These are phyloP conservation scores for Chlorella sp. DNA, from an alignment of 139 green algal genomes.

Conservation along the genomic window DNA sequence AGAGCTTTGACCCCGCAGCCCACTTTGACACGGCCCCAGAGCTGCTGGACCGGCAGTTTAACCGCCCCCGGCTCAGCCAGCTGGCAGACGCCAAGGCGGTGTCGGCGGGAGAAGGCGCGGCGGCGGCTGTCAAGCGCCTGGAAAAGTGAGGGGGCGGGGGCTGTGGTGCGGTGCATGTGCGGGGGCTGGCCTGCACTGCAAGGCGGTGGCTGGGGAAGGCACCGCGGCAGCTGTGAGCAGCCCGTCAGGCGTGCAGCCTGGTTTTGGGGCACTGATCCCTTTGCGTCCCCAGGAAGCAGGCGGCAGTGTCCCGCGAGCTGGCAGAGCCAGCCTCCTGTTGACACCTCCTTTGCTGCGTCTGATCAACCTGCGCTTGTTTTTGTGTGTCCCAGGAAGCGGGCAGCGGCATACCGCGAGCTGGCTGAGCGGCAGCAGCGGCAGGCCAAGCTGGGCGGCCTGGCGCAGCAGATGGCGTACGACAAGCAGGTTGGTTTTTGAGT, in stretches of 20 bases:
- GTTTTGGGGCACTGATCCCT: no score
- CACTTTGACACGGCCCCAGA: conserved; percentile 85
- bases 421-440: conserved; percentile 69
- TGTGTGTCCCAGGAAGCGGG: conserved; percentile 56
- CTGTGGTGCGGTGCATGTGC: neutral
- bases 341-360: neutral
- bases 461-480: conserved; percentile 63
- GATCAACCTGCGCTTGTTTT: neutral
- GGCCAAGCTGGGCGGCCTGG: conserved; percentile 62
- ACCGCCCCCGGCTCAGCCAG: conserved; percentile 67
- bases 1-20: conserved; percentile 63
- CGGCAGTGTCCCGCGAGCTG: neutral
- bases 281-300: no score
- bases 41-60: conserved; percentile 81
- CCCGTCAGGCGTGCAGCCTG: no score
- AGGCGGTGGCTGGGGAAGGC: neutral
- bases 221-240: no score
- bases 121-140: neutral
- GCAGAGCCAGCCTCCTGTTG: neutral
- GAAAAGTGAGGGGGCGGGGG: conserved; percentile 17
- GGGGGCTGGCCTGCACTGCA: no score
- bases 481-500: conserved; percentile 70
- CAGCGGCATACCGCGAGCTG: conserved; percentile 83
- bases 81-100: conserved; percentile 36
- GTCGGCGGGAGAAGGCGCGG: neutral